Conservation (phyloP, 179 eudicot species). For the Amaranthus tricolor region DNA sequence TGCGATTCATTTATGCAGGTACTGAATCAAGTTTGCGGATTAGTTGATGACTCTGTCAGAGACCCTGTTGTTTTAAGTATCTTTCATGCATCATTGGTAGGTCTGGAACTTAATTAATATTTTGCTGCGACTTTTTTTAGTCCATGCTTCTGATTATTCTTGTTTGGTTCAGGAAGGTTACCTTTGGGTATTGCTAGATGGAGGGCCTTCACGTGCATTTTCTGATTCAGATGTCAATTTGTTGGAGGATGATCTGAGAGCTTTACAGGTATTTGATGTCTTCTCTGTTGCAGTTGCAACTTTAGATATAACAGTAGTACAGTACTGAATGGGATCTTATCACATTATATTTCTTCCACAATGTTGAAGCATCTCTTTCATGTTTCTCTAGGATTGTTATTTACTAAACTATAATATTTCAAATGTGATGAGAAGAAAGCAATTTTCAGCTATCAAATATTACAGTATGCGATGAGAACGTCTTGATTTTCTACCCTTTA, state of each 20-base stretch:
- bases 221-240: conserved; percentile 57
- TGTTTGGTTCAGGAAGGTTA: conserved; percentile 66
- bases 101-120: conserved; percentile 13
- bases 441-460: no score
- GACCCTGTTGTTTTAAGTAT: conserved; percentile 74
- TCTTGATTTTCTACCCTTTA: no score
- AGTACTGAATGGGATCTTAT: background rate
- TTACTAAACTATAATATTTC: no score
- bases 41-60: conserved; percentile 59
- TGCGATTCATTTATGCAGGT: conserved; percentile 46
- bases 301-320: background rate
- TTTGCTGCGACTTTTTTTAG: background rate
- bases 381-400: no score
- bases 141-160: conserved; percentile 24
- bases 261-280: conserved; percentile 48
- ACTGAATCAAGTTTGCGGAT: conserved; percentile 60
- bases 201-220: conserved; percentile 94
- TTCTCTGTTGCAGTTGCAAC: background rate
- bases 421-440: no score
- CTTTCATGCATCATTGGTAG: conserved; percentile 73
- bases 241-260: conserved; percentile 78
- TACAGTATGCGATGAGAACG: no score
- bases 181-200: conserved; percentile 88
- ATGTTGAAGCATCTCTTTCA: background rate
- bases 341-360: background rate